Conservation (phyloP, 2,329 filamentous ascomycete species). For the Pyricularia grisea region DNA sequence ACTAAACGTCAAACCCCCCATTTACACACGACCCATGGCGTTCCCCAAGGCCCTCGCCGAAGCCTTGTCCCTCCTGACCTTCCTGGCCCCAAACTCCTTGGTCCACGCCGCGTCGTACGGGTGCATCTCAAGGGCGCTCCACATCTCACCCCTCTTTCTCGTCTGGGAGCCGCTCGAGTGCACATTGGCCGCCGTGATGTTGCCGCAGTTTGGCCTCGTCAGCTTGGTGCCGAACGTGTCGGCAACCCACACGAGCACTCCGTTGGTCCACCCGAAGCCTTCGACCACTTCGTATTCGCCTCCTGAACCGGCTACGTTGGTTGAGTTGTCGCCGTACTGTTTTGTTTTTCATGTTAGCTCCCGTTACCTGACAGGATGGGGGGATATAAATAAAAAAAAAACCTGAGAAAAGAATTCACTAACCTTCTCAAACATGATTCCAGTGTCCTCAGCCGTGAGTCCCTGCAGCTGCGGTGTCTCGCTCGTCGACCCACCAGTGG, state of each 20-base stretch:
- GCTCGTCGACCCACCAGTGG: constrained; percentile 52
- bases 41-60: not conserved
- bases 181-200: constrained; percentile 32
- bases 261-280: constrained; percentile 64
- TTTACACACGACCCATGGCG: not conserved
- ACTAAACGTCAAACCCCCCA: not conserved
- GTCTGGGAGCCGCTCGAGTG: constrained; percentile 9
- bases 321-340: constrained; percentile 47
- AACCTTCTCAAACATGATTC: constrained; percentile 53
- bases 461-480: constrained; percentile 40
- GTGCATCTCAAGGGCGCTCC: constrained; percentile 36
- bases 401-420: not conserved
- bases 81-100: constrained; percentile 32
- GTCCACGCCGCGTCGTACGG: constrained; percentile 34
- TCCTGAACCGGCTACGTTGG: constrained; percentile 51
- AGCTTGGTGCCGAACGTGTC: constrained; percentile 51
- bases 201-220: constrained; percentile 44
- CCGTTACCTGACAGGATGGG: not conserved
- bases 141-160: constrained; percentile 18
- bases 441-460: constrained; percentile 29
- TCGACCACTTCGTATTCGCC: constrained; percentile 63
- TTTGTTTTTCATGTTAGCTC: constrained; percentile 27
- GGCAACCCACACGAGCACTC: constrained; percentile 56
- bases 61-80: constrained; percentile 1
- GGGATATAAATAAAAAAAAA: too few relatives aligned